A percentile compares a stretch with the other conserved stretches of the same genome.
Evolutionary conservation across 148 eudicot species (phyloP).

Genomic region (Salicornia ramosissima): DNA sequence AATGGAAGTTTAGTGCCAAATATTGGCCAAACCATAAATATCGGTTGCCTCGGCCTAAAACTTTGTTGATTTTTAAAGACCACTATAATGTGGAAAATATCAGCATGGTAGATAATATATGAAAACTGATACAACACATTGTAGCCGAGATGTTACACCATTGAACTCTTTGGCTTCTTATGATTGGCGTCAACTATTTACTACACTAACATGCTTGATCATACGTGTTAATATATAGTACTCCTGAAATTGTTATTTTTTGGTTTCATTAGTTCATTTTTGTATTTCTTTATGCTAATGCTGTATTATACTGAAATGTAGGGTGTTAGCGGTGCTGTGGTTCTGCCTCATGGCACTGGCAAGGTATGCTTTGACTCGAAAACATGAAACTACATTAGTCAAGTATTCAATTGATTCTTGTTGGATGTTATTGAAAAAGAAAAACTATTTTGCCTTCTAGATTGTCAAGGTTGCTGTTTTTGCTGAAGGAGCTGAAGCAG

Average conservation of each 20-base stretch:
- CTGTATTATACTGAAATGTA: constrained; percentile 38
- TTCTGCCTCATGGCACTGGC: constrained; percentile 87
- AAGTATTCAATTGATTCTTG: too few species aligned
- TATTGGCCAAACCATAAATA: too few species aligned
- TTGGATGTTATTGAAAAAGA: constrained; percentile 1
- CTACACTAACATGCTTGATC: too few species aligned
- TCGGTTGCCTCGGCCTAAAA: too few species aligned
- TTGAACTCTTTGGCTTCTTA: too few species aligned
- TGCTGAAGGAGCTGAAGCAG: constrained; percentile 95
- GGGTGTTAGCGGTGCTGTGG: constrained; percentile 73
- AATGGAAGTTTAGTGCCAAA: too few species aligned
- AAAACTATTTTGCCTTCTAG: constrained; percentile 25
- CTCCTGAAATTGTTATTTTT: not conserved
- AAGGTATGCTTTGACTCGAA: constrained; percentile 47
- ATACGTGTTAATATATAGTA: not conserved
- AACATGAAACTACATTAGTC: not conserved
- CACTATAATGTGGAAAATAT: too few species aligned
- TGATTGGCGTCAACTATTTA: too few species aligned
- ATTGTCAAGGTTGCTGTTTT: constrained; percentile 80
- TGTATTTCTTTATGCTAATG: constrained; percentile 16
- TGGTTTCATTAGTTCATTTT: not conserved
- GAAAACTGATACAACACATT: too few species aligned
- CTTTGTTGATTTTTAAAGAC: too few species aligned
- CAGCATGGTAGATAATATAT: too few species aligned
- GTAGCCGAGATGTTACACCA: too few species aligned